Evolutionary conservation across 2,329 filamentous ascomycete genomes (phyloP), one percentile per base, ranked within the genome.

Genomic region (Cladophialophora psammophila): DNA sequence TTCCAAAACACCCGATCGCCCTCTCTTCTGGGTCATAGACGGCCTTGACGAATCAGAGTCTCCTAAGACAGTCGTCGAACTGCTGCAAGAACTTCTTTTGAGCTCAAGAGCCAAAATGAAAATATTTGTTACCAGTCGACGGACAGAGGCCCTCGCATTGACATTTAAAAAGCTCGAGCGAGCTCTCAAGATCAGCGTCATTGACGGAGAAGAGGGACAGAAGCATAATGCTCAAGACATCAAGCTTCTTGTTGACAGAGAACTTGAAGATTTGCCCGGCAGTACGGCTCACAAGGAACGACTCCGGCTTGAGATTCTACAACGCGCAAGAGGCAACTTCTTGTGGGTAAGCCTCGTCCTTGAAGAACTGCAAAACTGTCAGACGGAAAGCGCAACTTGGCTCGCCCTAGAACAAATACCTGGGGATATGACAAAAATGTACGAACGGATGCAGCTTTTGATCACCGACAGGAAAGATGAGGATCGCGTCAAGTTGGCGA

Each of bases 1-100:
- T 65, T 68, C 69, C 9, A 71, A 74, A 35, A 45, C 69, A 2
- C 31, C 66, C 1, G 6, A 63, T 5, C 26, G 60, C 3, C 73
- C 77, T 0, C 26, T 81, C 1, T 81, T 79, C 67, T 79, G 76
- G 78, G 69, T 81, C 8, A 76, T 81, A 52, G 79, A 82, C 72
- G 79, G 73, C 1, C 35, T 81, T 1, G 79, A 81, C 59, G 78
- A 82, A 55, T 73, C 74, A 20, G 74, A 78, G 31, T 60, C 61
- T 6, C 52, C 65, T 8, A 9, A 58, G 31, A 50, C 18, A 3
- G 18, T 73, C 13, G 62, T 78, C 5, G n/a, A 64, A 6, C 40
- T 70, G 1, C 15, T 80, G 1, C n/a, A 55, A 40, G 61, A 57
- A 31, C 8, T 64, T 5, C 34, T 61, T 32, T 36, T 54, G 20